Conservation (phyloP, 1,284 basidiomycete species). For the Sanghuangporus sanghuang region DNA sequence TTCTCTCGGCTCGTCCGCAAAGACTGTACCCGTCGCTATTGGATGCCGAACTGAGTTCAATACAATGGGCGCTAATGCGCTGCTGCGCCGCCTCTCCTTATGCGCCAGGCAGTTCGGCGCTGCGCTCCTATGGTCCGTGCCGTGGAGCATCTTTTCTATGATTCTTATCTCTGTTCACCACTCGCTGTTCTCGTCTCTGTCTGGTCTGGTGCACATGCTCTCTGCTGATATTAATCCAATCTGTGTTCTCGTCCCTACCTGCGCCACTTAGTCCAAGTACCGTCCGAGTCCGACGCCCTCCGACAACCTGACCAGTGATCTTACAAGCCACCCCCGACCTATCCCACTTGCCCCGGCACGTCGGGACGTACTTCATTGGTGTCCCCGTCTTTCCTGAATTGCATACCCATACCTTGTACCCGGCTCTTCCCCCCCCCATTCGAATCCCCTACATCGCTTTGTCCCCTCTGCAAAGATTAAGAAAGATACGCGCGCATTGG, state of each 20-base stretch:
- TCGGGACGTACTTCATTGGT: too few relatives aligned
- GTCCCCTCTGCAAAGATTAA: too few relatives aligned
- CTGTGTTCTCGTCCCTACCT: not conserved
- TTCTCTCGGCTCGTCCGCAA: not conserved
- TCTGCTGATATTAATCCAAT: not conserved
- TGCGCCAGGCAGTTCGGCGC: not conserved
- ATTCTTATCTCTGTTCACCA: not conserved
- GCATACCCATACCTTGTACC: too few relatives aligned
- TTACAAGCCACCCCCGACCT: not conserved
- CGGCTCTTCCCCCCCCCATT: too few relatives aligned
- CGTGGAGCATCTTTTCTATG: not conserved
- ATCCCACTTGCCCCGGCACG: conserved; percentile 16
- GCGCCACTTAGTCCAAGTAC: not conserved
- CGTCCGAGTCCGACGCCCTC: not conserved
- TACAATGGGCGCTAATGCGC: not conserved
- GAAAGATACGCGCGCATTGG: too few relatives aligned
- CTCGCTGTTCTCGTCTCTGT: not conserved
- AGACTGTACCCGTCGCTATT: not conserved
- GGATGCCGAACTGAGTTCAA: not conserved
- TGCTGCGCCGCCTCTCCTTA: not conserved
- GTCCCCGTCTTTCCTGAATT: too few relatives aligned
- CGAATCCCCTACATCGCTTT: too few relatives aligned
- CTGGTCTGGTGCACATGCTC: not conserved
- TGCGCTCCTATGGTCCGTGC: not conserved
- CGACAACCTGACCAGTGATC: not conserved